Percentiles rank a stretch among this genome's conserved stretches.
Evolutionary conservation across 1,284 basidiomycete species (phyloP).

Genomic region (Fomes fomentarius): DNA sequence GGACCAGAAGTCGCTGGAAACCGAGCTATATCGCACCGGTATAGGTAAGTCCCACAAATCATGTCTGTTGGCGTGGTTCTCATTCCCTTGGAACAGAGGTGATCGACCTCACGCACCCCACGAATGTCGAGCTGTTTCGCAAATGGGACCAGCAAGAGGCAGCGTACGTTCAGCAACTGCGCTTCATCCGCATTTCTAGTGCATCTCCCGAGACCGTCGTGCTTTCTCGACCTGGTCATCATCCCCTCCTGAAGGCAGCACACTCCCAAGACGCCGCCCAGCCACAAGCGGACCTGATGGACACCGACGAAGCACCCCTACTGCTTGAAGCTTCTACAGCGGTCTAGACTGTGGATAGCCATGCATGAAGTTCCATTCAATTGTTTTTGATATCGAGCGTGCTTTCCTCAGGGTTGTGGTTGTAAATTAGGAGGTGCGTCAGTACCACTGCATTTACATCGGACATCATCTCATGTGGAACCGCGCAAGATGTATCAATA

Average conservation of each 20-base stretch:
- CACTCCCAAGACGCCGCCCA: not conserved
- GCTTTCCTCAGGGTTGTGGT: too few relatives aligned
- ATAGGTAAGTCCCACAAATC: constrained; percentile 62
- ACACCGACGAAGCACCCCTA: constrained; percentile 35
- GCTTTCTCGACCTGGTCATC: constrained; percentile 63
- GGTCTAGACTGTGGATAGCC: not conserved
- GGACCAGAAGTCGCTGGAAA: constrained; percentile 69
- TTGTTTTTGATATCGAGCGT: too few relatives aligned
- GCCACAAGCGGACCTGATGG: constrained; percentile 31
- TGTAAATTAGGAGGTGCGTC: too few relatives aligned
- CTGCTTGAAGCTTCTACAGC: constrained; percentile 39
- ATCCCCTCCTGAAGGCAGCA: constrained; percentile 41
- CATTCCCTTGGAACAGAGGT: constrained; percentile 59
- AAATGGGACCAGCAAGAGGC: constrained; percentile 78
- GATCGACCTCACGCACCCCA: constrained; percentile 78
- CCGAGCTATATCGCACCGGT: constrained; percentile 79
- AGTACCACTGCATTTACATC: too few relatives aligned
- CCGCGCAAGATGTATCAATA: not conserved
- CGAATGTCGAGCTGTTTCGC: constrained; percentile 76
- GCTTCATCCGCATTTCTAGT: constrained; percentile 75
- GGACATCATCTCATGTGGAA: too few relatives aligned
- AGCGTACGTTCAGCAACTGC: constrained; percentile 75
- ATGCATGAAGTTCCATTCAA: not conserved
- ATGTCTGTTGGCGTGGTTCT: constrained; percentile 7
- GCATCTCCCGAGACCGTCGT: constrained; percentile 47